Base-by-base conservation (phyloP, 2,329 filamentous ascomycete genomes). In the Hypoxylon sp. region DNA sequence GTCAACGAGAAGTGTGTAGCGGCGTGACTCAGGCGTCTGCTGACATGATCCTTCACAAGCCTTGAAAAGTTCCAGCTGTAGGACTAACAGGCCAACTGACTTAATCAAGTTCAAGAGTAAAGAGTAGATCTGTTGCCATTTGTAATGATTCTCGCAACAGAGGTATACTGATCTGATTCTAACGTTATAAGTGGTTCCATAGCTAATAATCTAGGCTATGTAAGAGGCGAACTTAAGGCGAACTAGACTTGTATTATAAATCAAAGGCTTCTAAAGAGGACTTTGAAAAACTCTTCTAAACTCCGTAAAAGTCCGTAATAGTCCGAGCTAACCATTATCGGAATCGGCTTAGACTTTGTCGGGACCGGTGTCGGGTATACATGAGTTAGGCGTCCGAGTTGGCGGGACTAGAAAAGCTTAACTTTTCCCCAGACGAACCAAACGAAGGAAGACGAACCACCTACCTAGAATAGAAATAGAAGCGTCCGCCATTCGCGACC, bases 61-160 rank as follows among this genome's bases (percentile, higher is more conserved):
- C 11, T n/a, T 7, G 3, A n/a, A 45, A 36, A 43, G 49, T 36
- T n/a, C 51, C 10, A 21, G 7, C 34, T 1, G n/a, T 9, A 41
- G 9, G 34, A 38, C 13, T 23, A n/a, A 10, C 17, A 23, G 19
- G 5, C 23, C 5, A n/a, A 25, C 14, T 14, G 5, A 43, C 49
- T 61, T 61, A 56, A 28, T 49, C 48, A 19, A 30, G 21, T 19
- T 19, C 13, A 57, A 49, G 55, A 48, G 30, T 17, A 19, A 23
- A n/a, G 23, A 23, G 23, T 23, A 23, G 23, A 25, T 45, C 36
- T 69, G 63, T 63, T 69, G 63, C 34, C 63, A 69, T 69, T 49
- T 25, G 17, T 36, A 60, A 25, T 38, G 25, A 32, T 51, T 69
- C 67, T 69, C 48, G 60, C 67, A 69, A 69, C 67, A 67, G 51